A percentile compares a stretch with the other conserved stretches of the same genome.
phyloP scores from a whole-genome alignment of 148 eudicot species.

The Rhododendron molle region DNA sequence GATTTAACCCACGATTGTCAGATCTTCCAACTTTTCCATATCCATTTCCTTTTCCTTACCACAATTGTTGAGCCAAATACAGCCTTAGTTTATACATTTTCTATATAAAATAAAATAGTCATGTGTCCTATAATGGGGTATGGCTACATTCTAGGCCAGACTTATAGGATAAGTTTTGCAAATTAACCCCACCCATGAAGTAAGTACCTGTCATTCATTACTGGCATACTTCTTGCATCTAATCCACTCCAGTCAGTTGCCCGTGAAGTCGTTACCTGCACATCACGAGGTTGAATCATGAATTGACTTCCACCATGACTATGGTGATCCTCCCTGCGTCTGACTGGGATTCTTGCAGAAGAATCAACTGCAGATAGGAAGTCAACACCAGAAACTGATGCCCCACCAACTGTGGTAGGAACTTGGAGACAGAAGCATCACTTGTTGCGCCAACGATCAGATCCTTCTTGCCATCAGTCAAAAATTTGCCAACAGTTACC shows the following conservation, averaged over 20 bases:
- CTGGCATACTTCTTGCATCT: constrained; percentile 10
- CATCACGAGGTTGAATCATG: constrained; percentile 39
- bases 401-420: constrained; percentile 37
- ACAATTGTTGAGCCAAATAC: background rate
- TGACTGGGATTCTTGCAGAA: constrained; percentile 30
- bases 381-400: constrained; percentile 38
- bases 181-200: background rate
- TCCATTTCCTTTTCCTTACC: no score
- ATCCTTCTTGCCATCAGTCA: constrained; percentile 59
- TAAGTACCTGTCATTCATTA: constrained; percentile 15
- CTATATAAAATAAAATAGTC: background rate
- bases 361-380: constrained; percentile 52
- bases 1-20: background rate
- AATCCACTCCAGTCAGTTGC: constrained; percentile 19
- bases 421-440: constrained; percentile 31
- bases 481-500: constrained; percentile 71
- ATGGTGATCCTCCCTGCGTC: constrained; percentile 27
- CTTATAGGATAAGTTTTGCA: background rate
- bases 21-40: background rate
- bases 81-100: background rate
- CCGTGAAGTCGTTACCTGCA: constrained; percentile 18
- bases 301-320: constrained; percentile 40
- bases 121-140: background rate
- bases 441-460: constrained; percentile 30
- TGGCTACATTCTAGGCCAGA: background rate